These are phyloP conservation scores for Pseudoneurospora amorphoporcata DNA, from an alignment of 495 filamentous ascomycete species.

Conservation along the genomic window DNA sequence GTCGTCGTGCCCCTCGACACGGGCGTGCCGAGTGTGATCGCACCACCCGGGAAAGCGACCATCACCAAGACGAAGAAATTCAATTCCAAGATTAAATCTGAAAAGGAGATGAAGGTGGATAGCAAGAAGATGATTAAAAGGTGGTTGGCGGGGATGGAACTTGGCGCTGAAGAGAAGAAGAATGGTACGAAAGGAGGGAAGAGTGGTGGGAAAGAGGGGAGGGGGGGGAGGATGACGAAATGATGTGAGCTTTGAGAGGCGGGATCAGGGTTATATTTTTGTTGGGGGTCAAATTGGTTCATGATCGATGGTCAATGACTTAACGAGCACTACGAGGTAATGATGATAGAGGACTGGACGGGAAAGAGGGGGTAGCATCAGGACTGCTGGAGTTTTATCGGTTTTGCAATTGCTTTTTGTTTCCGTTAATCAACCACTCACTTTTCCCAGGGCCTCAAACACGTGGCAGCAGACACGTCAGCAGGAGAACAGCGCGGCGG, in stretches of 20 bases:
- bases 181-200: neutral
- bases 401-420: neutral
- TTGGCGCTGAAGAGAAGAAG: neutral
- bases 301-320: neutral
- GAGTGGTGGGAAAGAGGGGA: neutral
- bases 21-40: neutral
- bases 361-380: neutral
- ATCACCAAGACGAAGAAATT: conserved; percentile 8
- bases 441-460: neutral
- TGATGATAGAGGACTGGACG: neutral
- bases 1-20: neutral
- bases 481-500: neutral
- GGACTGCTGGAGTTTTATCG: neutral
- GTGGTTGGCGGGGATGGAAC: conserved; percentile 15
- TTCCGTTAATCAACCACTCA: neutral
- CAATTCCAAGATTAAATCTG: conserved; percentile 10
- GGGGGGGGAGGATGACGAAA: neutral
- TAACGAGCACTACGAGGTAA: neutral
- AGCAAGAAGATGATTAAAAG: conserved; percentile 10
- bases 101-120: conserved; percentile 18
- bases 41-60: neutral
- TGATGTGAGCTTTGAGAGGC: neutral
- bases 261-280: neutral
- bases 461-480: neutral
- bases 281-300: neutral